Base-by-base conservation (phyloP, 1,284 basidiomycete species). In the Leccinum fuscescens region DNA sequence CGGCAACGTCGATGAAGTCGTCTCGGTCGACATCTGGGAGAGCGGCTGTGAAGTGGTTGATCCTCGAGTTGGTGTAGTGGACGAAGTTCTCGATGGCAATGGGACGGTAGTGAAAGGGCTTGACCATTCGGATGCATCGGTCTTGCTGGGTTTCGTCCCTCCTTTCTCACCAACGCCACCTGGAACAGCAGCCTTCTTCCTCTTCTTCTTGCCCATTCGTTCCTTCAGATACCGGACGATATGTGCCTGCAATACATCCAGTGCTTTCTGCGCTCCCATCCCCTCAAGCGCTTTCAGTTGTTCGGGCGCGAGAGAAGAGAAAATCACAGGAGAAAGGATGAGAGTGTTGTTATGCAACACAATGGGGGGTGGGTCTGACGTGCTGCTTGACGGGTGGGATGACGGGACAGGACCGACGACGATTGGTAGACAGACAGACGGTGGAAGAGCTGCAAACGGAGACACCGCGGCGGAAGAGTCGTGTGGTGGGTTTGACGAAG, bases 211-310 rank as follows among this genome's bases (percentile, higher is more conserved):
- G 17, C 70, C 70, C 61, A 86, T 84, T 65, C 86, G 84, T 74
- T 94, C 92, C 76, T 95, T 95, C 69, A 95, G 78, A 63, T 89
- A 92, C 54, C 88, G 83, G 39, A 94, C 91, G 70, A 96, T 91
- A 69, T 94, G 91, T 1, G 84, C 85, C 66, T 94, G 93, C 54
- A 96, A 77, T 22, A 93, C 88, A 67, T 88, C 85, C 58, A 96
- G 76, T 8, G 94, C 93, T 68, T 90, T 88, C 71, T 90, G 86
- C 1, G 92, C 90, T 3, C 93, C 93, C 68, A 94, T 82, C 46
- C 83, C 82, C 73, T 94, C 91, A 49, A 96, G 79, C 58, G 91
- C 87, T 58, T 81, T 82, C 54, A 96, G 76, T 72, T 91, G 89
- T 60, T 88, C 87, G 35, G 82, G 78, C 1, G 88, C 86, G 9